Percentiles rank a stretch among this genome's conserved stretches.
These are phyloP conservation scores for Candida succiphila DNA, from an alignment of 805 yeast species.

Conservation along the genomic window DNA sequence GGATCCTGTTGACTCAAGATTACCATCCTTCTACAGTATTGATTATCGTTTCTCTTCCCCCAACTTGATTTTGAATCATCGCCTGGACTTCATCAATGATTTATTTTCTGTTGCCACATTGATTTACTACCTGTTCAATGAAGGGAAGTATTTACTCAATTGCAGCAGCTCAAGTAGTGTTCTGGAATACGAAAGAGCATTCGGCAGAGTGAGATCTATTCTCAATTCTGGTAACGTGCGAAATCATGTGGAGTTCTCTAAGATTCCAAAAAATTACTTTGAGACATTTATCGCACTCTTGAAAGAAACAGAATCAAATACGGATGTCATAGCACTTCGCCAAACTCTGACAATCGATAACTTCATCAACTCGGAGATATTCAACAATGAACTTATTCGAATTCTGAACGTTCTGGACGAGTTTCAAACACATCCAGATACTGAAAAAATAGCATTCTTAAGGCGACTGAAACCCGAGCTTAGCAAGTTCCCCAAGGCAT, in stretches of 20 bases:
- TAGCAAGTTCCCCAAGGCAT: constrained; percentile 47
- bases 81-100: constrained; percentile 61
- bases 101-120: constrained; percentile 77
- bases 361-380: constrained; percentile 62
- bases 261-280: constrained; percentile 48
- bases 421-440: constrained; percentile 58
- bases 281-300: constrained; percentile 43
- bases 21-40: constrained; percentile 63
- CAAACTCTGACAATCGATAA: constrained; percentile 41
- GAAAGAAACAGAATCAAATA: constrained; percentile 28
- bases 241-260: constrained; percentile 37
- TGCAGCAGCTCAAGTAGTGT: constrained; percentile 29
- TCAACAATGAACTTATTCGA: constrained; percentile 75
- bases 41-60: constrained; percentile 78
- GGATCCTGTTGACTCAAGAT: constrained; percentile 64
- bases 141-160: constrained; percentile 29
- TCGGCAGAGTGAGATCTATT: constrained; percentile 18
- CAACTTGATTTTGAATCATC: constrained; percentile 60
- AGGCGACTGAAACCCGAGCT: constrained; percentile 48
- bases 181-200: constrained; percentile 51
- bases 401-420: constrained; percentile 78
- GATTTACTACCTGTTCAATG: constrained; percentile 58
- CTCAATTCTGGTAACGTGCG: constrained; percentile 31
- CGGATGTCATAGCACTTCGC: constrained; percentile 19
- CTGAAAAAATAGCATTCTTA: constrained; percentile 62